Evolutionary conservation across 2,329 filamentous ascomycete genomes (phyloP), one percentile per base, ranked within the genome.

Genomic region (Fusarium pseudocircinatum): DNA sequence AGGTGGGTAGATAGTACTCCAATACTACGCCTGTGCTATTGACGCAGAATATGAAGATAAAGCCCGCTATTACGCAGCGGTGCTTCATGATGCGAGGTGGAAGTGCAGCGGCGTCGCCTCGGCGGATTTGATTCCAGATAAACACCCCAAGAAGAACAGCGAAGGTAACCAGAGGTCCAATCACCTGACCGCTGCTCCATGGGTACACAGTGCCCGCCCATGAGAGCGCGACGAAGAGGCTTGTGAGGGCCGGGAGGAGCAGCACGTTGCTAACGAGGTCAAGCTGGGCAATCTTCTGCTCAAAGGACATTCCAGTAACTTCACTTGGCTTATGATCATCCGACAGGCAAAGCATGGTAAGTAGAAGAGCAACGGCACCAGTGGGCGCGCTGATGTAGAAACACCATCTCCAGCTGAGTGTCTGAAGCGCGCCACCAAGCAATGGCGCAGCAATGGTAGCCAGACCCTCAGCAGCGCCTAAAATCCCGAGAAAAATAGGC

Each of bases 181-280:
- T 79, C 42, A 85, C 81, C n/a, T 69, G 54, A 2, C 72, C 75
- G 10, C 68, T 74, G 4, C 39, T 43, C 77, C 77, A 79, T 0
- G 67, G 24, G 28, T 82, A 80, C 24, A 76, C 80, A 13, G 73
- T 78, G 4, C 83, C 84, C 12, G 82, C 83, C 84, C 84, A 87
- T 20, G 86, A 85, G 6, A 88, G 78, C 1, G 85, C 85, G 8
- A 88, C 75, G 0, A 87, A 77, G 8, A 87, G 81, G 64, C 84
- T 86, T 28, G 85, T 78, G 4, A 86, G 82, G 2, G 82, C 62
- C 0, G 77, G 77, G 37, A 80, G 61, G 24, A 81, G 72, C 0
- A 81, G 34, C 2, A 75, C 8, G 24, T 76, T 78, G 44, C 79
- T 80, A 0, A 67, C 1, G 0, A 76, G n/a, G 12, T 78, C 77